Base-by-base conservation (phyloP, 2,329 filamentous ascomycete species). In the Fusarium redolens region DNA sequence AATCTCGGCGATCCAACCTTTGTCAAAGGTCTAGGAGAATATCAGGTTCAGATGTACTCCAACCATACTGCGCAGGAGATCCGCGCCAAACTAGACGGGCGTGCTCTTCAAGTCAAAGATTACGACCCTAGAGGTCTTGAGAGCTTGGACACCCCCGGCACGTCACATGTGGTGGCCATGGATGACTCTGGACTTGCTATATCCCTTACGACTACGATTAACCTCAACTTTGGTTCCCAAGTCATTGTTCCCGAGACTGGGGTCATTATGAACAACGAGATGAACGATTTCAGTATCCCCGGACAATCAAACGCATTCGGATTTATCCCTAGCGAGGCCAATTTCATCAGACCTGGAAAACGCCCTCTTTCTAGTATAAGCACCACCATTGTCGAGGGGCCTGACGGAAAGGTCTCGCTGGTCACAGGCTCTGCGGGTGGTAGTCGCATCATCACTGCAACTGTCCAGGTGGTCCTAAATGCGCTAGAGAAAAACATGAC, bases 231-330 rank as follows among this genome's bases (percentile, higher is more conserved):
- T 74, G 94, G 94, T 15, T 93, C 90, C 13, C 87, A 88, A 6
- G 76, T 97, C 48, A 89, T 96, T 75, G 89, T 96, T 0, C 94
- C 94, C 0, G 93, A 96, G 78, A 96, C 93, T 0, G 94, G 94
- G 5, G 85, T 96, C 47, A 92, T 95, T 58, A 91, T 95, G 82
- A 90, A 89, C 77, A 82, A 88, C 68, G 85, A 89, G 75, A 87
- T 87, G 84, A 86, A 89, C 83, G 93, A 96, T 79, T 97, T 97
- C 81, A 93, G 90, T 38, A 93, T 95, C 56, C 93, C 94, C 0
- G 89, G 88, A 37, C 83, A 85, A 0, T 88, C 86, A 47, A 96
- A 96, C 76, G 88, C 88, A 0, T 97, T 96, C 75, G 94, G 93
- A 17, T 97, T 92, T 79, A 86, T 92, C 20, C 93, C 94, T 1